These are phyloP conservation scores for Phytophthora colocasiae DNA, from an alignment of 352 stramenopile species.

Conservation along the genomic window DNA sequence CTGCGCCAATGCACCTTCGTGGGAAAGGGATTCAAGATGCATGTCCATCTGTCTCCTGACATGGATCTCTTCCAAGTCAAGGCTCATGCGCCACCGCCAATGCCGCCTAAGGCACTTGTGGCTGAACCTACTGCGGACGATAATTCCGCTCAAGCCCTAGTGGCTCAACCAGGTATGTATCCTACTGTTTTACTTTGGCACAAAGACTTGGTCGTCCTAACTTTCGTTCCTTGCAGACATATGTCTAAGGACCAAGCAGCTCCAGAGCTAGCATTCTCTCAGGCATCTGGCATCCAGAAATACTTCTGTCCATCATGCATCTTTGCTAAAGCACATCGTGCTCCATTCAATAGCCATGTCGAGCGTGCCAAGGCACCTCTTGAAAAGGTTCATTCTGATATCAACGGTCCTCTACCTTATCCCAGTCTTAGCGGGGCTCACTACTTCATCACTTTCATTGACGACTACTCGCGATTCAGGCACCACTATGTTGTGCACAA, in stretches of 20 bases:
- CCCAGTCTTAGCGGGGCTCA: no score
- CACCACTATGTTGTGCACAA: no score
- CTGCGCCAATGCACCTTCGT: slow-evolving; percentile 3
- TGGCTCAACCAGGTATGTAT: slow-evolving; percentile 16
- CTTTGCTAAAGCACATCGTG: slow-evolving; percentile 13
- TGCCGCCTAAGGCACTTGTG: background rate
- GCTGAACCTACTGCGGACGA: background rate
- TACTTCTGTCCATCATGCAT: slow-evolving; percentile 14
- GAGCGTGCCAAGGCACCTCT: no score
- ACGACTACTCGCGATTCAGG: no score
- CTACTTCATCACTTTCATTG: no score
- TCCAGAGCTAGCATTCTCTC: slow-evolving; percentile 10
- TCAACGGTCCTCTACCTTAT: no score
- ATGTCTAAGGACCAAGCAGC: slow-evolving; percentile 10
- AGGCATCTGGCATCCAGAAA: slow-evolving; percentile 7
- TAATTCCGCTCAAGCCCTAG: slow-evolving; percentile 7
- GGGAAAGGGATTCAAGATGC: slow-evolving; percentile 2
- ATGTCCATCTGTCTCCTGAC: background rate
- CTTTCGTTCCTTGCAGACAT: slow-evolving; percentile 8
- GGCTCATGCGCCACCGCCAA: slow-evolving; percentile 1
- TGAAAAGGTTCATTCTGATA: no score
- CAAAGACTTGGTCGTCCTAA: slow-evolving; percentile 16
- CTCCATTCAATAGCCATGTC: slow-evolving; percentile 13
- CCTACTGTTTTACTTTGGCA: slow-evolving; percentile 9
- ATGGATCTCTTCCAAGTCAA: slow-evolving; percentile 11